phyloP scores from a whole-genome alignment of 768 basidiomycete species.

The Rhizopogon vesiculosus region DNA sequence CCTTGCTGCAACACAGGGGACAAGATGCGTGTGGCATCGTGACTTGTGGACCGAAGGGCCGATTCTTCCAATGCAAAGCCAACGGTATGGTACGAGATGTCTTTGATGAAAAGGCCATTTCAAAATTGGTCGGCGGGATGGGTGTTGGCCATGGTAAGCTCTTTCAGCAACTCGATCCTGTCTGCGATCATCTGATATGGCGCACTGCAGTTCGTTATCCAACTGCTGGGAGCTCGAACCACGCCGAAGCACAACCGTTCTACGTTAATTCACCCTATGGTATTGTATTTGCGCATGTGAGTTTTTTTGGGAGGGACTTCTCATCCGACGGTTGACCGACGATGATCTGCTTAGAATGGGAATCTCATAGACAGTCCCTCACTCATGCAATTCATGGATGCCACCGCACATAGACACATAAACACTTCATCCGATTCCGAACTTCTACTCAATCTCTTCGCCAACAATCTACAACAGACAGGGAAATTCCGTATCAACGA shows the following conservation, averaged over 20 bases:
- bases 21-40: conserved; percentile 98
- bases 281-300: conserved; percentile 94
- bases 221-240: conserved; percentile 94
- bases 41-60: conserved; percentile 91
- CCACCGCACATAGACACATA: conserved; percentile 95
- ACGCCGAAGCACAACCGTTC: conserved; percentile 98
- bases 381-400: conserved; percentile 92
- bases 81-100: conserved; percentile 99
- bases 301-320: conserved; percentile 20
- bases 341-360: conserved; percentile 65
- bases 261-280: conserved; percentile 99
- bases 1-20: conserved; percentile 92
- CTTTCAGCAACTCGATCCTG: conserved; percentile 13
- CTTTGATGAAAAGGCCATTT: conserved; percentile 77
- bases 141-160: conserved; percentile 88
- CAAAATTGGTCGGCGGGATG: conserved; percentile 86
- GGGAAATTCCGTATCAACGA: conserved; percentile 99
- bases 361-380: conserved; percentile 91
- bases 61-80: conserved; percentile 97
- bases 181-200: conserved; percentile 5
- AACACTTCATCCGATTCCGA: conserved; percentile 99
- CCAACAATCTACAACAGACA: conserved; percentile 95
- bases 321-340: neutral
- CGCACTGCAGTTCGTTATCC: conserved; percentile 81
- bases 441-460: conserved; percentile 94